Evolutionary conservation across 805 yeast genomes (phyloP).

Genomic region (Lachancea sp.): DNA sequence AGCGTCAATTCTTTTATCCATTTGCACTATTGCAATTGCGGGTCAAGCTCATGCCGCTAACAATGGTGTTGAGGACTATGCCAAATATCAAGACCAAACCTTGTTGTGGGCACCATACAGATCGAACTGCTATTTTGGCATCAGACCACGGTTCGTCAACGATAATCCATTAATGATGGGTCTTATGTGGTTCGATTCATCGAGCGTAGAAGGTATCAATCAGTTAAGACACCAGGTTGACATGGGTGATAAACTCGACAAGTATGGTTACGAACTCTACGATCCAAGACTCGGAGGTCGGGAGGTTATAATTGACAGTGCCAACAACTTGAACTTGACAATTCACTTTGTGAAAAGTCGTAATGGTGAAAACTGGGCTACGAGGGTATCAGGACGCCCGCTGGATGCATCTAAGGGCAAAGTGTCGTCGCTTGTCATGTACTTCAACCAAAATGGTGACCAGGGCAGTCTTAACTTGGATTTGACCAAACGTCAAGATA

Average conservation of each 20-base stretch:
- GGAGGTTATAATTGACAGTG: constrained; percentile 64
- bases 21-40: background rate
- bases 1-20: background rate
- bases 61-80: constrained; percentile 16
- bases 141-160: constrained; percentile 55
- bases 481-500: background rate
- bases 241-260: constrained; percentile 59
- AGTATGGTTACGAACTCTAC: constrained; percentile 80
- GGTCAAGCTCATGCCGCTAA: background rate
- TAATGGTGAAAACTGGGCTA: constrained; percentile 76
- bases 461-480: constrained; percentile 14
- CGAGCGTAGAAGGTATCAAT: constrained; percentile 46
- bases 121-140: constrained; percentile 77
- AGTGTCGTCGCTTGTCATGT: constrained; percentile 65
- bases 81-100: constrained; percentile 40
- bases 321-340: constrained; percentile 52
- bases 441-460: constrained; percentile 67
- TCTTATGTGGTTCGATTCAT: constrained; percentile 78
- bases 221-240: constrained; percentile 69
- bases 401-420: constrained; percentile 41
- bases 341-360: constrained; percentile 70
- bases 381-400: constrained; percentile 63
- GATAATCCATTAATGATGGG: constrained; percentile 69
- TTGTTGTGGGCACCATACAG: constrained; percentile 91
- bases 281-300: constrained; percentile 87